These are phyloP conservation scores for Trichoderma sp. DNA, from an alignment of 2,329 filamentous ascomycete species.

Conservation along the genomic window DNA sequence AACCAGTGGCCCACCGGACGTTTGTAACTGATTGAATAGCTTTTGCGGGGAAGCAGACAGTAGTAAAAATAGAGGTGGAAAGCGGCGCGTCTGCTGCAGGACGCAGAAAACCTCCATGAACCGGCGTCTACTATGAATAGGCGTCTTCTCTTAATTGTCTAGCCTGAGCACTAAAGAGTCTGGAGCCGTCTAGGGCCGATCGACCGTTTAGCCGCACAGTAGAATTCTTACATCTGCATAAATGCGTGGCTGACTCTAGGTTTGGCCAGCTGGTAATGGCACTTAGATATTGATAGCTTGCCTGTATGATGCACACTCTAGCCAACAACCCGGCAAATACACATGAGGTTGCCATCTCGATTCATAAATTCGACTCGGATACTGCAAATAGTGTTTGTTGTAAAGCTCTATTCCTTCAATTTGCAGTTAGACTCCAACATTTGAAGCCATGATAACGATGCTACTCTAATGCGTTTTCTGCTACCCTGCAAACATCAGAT, in stretches of 20 bases:
- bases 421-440: neutral
- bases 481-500: neutral
- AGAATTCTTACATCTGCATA: neutral
- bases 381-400: neutral
- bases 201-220: neutral
- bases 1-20: neutral
- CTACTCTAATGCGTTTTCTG: neutral
- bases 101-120: neutral
- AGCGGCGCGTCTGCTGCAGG: neutral
- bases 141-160: neutral
- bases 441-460: no score
- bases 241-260: neutral
- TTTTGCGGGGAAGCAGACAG: neutral
- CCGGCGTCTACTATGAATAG: neutral
- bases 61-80: neutral
- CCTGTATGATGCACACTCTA: neutral
- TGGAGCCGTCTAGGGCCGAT: neutral
- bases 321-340: neutral
- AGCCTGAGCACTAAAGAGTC: neutral
- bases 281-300: neutral
- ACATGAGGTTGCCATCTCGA: neutral
- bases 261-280: neutral
- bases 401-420: no score
- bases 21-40: no score
- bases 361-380: neutral